Base-by-base conservation (phyloP, 2,329 filamentous ascomycete species). In the Trichoderma sp. region DNA sequence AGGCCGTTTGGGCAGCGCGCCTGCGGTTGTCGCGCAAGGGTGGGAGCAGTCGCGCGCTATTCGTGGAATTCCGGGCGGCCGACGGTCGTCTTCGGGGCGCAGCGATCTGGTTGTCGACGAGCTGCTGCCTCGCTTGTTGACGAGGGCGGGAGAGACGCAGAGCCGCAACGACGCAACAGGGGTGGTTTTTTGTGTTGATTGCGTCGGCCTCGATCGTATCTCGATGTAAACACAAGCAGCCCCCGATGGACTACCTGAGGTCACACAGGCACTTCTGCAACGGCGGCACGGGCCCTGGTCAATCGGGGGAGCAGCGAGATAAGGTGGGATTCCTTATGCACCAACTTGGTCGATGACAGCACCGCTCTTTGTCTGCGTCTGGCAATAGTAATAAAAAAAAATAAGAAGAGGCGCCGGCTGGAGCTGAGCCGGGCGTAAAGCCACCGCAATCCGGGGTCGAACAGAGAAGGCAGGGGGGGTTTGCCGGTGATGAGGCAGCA, bases 1-100 rank as follows among this genome's bases (percentile, higher is more conserved):
- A 64, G 68, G 34, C 19, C n/a, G 39, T 30, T 30, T 58, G 54
- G 24, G 61, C 52, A 56, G 61, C 61, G 61, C 61, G 61, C 51
- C 44, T 41, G 45, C 9, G 48, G 50, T 14, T 14, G 34, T 30
- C 30, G 52, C 50, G 60, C 41, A 47, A 64, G 61, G 19, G 62
- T 24, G 64, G 65, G 30, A 34, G 30, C 17, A 24, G 48, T 34
- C 41, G 59, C 59, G 59, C 48, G 48, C 2, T 7, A 30, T 9
- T 62, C 59, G 59, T 26, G 9, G 34, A 47, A 21, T 61, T 30
- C 34, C 28, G 28, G 58, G 54, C 61, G 39, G 43, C 28, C 43
- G 48, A 30, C 26, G 24, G 10, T 45, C 17, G 26, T n/a, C 26
- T 26, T 34, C 41, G 34, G 47, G 41, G 39, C 47, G 59, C 59